Base-by-base conservation (phyloP, 805 yeast species). In the Lachancea fermentati region DNA sequence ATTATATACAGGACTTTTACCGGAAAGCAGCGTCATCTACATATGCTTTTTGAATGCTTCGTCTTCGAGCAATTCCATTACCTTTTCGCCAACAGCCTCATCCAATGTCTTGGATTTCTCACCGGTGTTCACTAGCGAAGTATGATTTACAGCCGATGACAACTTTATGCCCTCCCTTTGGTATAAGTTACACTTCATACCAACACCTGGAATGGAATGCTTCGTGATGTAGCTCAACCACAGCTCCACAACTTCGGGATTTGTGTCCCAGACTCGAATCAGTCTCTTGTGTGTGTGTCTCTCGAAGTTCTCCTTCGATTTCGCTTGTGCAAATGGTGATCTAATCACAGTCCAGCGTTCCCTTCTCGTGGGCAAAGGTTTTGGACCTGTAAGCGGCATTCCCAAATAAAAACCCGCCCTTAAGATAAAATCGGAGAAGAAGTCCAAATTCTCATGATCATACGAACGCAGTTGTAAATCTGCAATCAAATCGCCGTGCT, bases 321-420 rank as follows among this genome's bases (percentile, higher is more conserved):
- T 89, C 38, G 97, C 95, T 57, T 86, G 93, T 15, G 85, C 96
- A 61, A 93, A 93, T 1, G 97, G 97, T 3, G 96, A 80, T 60
- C 81, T 77, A 55, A 83, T 88, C 32, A 93, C 96, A 0, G 98
- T 93, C 86, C 96, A 91, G 51, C 88, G 76, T 63, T 91, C 85
- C 52, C 80, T 76, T 58, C 78, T 82, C 3, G 83, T 79, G 47
- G 78, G 82, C 48, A 76, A 62, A 36, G 80, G 85, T 25, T 69
- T 71, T 14, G 91, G 81, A 2, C 88, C 89, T 11, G 79, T 75
- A 25, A 84, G 78, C 13, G 97, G 96, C 50, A 93, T 79, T 6
- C 94, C 91, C 51, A 93, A 67, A 63, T 85, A 93, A 60, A 76
- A 93, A 0, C 96, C 97, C 0, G 88, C 87, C 64, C 98, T 78